phyloP scores from a whole-genome alignment of 2,329 filamentous ascomycete genomes.

The Penicillium crustosum region DNA sequence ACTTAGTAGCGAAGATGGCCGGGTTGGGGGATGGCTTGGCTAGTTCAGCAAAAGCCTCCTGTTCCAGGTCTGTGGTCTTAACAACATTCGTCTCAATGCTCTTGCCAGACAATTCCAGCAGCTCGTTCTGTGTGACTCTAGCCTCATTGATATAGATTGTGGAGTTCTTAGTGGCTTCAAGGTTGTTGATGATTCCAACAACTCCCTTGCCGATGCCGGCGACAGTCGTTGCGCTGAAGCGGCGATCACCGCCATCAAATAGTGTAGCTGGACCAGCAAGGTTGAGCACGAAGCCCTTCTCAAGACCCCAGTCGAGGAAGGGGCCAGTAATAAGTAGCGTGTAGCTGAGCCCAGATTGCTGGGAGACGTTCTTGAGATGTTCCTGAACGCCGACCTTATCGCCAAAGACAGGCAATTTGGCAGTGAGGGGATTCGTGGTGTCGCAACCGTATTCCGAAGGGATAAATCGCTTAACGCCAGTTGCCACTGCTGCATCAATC shows the following conservation, averaged over 20 bases:
- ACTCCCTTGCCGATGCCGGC: constrained; percentile 50
- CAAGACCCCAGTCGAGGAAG: constrained; percentile 38
- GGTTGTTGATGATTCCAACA: constrained; percentile 50
- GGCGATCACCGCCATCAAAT: constrained; percentile 52
- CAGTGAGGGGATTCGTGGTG: constrained; percentile 24
- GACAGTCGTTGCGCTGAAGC: constrained; percentile 53
- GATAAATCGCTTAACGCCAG: constrained; percentile 33
- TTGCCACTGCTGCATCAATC: constrained; percentile 33
- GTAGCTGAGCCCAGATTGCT: constrained; percentile 30
- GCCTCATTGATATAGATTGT: constrained; percentile 49
- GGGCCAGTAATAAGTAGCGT: constrained; percentile 33
- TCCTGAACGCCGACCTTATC: constrained; percentile 33
- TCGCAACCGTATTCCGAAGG: constrained; percentile 41
- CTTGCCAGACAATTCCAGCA: constrained; percentile 32
- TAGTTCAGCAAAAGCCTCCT: constrained; percentile 32
- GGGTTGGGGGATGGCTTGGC: constrained; percentile 29
- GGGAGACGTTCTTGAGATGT: constrained; percentile 24
- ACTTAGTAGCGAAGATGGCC: constrained; percentile 25
- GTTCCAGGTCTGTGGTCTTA: constrained; percentile 29
- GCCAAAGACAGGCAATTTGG: constrained; percentile 32
- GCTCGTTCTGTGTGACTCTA: constrained; percentile 46
- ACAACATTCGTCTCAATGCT: constrained; percentile 28
- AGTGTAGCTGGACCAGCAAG: constrained; percentile 38
- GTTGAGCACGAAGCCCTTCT: constrained; percentile 48
- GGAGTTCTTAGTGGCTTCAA: constrained; percentile 56